Percentiles rank a stretch among this genome's conserved stretches.
These are phyloP conservation scores for Aegilops longissima DNA, from an alignment of 176 grass and related monocot genomes.

Conservation along the genomic window DNA sequence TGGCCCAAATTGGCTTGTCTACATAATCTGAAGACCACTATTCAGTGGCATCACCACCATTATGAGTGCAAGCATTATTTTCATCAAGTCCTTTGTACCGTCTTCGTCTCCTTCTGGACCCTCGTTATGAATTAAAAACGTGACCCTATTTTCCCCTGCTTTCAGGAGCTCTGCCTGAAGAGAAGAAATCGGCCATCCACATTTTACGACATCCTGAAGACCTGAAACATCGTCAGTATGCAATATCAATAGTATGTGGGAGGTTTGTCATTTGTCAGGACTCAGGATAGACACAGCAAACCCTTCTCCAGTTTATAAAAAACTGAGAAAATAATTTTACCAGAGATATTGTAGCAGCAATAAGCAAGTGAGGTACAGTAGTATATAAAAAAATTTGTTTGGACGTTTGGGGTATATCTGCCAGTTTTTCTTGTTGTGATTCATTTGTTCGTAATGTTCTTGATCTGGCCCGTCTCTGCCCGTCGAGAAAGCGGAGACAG, in stretches of 20 bases:
- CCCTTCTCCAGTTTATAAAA: background rate
- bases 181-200: constrained; percentile 48
- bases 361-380: background rate
- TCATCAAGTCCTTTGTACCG: background rate
- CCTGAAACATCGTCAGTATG: background rate
- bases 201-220: constrained; percentile 62
- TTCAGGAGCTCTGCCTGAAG: constrained; percentile 70
- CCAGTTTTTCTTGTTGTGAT: background rate
- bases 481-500: background rate
- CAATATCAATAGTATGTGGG: background rate
- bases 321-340: background rate
- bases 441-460: background rate
- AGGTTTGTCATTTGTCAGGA: background rate
- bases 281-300: background rate
- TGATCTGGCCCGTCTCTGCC: background rate
- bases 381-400: background rate
- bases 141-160: constrained; percentile 8
- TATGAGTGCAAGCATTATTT: background rate
- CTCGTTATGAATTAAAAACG: background rate
- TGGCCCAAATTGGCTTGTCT: background rate
- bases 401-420: background rate
- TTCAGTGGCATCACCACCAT: background rate
- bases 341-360: background rate
- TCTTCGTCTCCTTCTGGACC: background rate
- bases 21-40: background rate